Percentiles rank a stretch among this genome's conserved stretches.
These are phyloP conservation scores for Punica granatum DNA, from an alignment of 345 rosid species.

Conservation along the genomic window DNA sequence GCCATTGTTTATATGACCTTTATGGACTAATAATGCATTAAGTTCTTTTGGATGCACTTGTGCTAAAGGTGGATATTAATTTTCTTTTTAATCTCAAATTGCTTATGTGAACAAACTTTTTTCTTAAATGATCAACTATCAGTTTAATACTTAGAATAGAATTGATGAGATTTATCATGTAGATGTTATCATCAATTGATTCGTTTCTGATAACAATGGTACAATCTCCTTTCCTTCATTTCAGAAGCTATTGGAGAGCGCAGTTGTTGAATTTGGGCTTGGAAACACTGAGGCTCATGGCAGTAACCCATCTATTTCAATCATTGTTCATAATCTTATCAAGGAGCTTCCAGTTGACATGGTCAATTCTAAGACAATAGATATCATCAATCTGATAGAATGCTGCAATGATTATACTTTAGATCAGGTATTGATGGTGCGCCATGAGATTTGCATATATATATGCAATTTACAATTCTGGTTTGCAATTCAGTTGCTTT, in stretches of 20 bases:
- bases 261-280: conserved; percentile 60
- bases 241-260: conserved; percentile 37
- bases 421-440: conserved; percentile 47
- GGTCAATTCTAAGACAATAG: conserved; percentile 51
- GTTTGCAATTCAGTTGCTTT: not conserved
- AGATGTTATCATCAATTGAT: not conserved
- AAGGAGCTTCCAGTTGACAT: conserved; percentile 68
- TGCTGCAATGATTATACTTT: conserved; percentile 57
- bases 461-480: not conserved
- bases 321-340: conserved; percentile 70
- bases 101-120: not conserved
- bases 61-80: not conserved
- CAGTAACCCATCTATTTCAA: conserved; percentile 41
- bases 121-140: not conserved
- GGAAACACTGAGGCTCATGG: conserved; percentile 39
- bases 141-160: not conserved
- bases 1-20: not conserved
- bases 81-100: not conserved
- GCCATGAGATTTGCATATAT: not conserved
- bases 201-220: not conserved
- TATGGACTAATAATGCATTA: not conserved
- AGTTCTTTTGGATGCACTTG: not conserved
- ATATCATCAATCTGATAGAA: conserved; percentile 58
- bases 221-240: not conserved
- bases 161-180: not conserved